Base-by-base conservation (phyloP, 2,329 filamentous ascomycete genomes). In the Arthrobotrys megalospora region DNA sequence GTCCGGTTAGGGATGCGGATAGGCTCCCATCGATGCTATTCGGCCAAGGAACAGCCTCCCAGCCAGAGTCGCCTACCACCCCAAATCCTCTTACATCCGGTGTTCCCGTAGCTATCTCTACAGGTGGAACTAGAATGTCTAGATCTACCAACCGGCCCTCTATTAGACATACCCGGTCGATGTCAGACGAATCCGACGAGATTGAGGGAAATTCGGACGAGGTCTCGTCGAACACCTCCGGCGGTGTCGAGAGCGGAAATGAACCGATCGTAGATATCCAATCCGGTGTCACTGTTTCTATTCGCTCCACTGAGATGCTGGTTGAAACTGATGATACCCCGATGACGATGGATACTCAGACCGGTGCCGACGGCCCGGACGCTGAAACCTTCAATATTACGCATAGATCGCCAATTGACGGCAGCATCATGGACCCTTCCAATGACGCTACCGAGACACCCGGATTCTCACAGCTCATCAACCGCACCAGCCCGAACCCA, bases 301-400 rank as follows among this genome's bases (percentile, higher is more conserved):
- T 96, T 86, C 92, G 94, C 70, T 92, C 96, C 80, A 89, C 91
- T 36, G 92, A 95, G 79, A 89, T 91, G 81, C 91, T 97, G 83
- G 88, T 97, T 41, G 91, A 93, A 65, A 87, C 87, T 63, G 89
- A 88, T 45, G 91, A 90, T 66, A 89, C 92, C 1, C 88, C 91
- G 2, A 89, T 97, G 38, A 91, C 92, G 34, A 85, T 97, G 78
- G 90, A 91, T 1, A 91, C 93, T 6, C 92, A 92, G 1, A 92
- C 92, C 38, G 92, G 92, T 1, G 94, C 94, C 0, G 93, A 96
- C 82, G 89, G 91, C n/a, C 92, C 94, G 81, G 93, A 96, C 81
- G 89, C 92, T 11, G 94, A 95, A 71, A 93, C 94, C 0, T 97
- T 98, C 85, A 96, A 97, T 85, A 96, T 97, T 82, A 94, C 93